Evolutionary conservation across 2,329 filamentous ascomycete genomes (phyloP).

Genomic region (Fusarium virguliforme): DNA sequence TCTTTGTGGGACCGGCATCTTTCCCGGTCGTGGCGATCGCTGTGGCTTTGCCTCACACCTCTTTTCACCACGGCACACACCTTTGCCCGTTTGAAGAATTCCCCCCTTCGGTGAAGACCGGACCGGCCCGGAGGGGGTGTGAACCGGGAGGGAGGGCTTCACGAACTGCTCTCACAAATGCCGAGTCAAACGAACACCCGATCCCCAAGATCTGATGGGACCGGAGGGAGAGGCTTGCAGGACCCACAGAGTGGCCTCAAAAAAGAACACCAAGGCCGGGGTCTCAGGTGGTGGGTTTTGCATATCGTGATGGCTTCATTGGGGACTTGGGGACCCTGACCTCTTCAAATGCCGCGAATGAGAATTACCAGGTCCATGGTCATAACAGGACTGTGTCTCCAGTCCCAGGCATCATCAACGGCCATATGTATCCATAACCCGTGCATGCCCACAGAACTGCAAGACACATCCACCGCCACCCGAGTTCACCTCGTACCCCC

Average conservation of each 20-base stretch:
- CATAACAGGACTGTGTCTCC: not conserved
- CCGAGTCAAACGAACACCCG: conserved; percentile 36
- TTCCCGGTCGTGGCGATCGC: conserved; percentile 47
- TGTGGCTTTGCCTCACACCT: conserved; percentile 35
- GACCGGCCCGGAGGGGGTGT: conserved; percentile 34
- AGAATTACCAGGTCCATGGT: not conserved
- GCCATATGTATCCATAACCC: not conserved
- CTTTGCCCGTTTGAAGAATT: not conserved
- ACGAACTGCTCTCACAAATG: conserved; percentile 16
- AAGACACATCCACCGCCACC: not conserved
- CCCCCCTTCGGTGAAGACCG: conserved; percentile 27
- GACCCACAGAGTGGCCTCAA: not conserved
- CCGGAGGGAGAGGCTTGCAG: conserved; percentile 29
- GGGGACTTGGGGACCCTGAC: too few species aligned
- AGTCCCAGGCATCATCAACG: not conserved
- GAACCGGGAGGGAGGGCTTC: too few species aligned
- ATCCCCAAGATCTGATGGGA: conserved; percentile 35
- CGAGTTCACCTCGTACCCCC: conserved; percentile 9
- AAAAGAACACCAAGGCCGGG: conserved; percentile 46
- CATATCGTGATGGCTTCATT: conserved; percentile 44
- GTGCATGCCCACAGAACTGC: not conserved
- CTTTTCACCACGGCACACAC: conserved; percentile 1
- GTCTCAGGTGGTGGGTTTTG: conserved; percentile 15
- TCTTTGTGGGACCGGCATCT: conserved; percentile 44
- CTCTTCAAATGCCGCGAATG: not conserved